These are phyloP conservation scores for Trichoderma guizhouense DNA, from an alignment of 2,329 filamentous ascomycete species.

Conservation along the genomic window DNA sequence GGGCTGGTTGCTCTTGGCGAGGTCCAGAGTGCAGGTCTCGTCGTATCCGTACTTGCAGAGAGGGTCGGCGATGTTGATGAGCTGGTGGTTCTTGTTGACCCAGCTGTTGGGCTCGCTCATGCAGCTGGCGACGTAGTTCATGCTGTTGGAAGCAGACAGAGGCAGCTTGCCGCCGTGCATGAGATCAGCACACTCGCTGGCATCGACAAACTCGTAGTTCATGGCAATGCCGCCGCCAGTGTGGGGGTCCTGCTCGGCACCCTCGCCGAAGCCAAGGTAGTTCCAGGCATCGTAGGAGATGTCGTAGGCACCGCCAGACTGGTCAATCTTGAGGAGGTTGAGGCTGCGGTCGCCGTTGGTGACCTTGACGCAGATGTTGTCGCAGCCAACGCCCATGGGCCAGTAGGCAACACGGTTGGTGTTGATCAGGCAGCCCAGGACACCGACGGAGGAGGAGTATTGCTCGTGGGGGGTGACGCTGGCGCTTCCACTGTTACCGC, in stretches of 20 bases:
- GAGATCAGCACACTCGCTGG: constrained; percentile 48
- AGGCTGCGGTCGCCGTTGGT: constrained; percentile 47
- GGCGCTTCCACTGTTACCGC: constrained; percentile 30
- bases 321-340: constrained; percentile 57
- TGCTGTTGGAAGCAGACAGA: constrained; percentile 55
- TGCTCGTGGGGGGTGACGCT: constrained; percentile 52
- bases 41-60: constrained; percentile 49
- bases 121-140: constrained; percentile 52
- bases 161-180: constrained; percentile 51
- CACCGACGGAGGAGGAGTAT: constrained; percentile 56
- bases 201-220: constrained; percentile 47
- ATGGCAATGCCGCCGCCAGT: constrained; percentile 51
- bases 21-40: constrained; percentile 48
- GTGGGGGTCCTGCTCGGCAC: constrained; percentile 45
- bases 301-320: constrained; percentile 54
- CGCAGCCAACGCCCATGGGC: constrained; percentile 51
- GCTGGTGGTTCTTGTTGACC: constrained; percentile 50
- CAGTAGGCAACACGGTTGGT: constrained; percentile 61
- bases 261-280: constrained; percentile 51
- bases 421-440: constrained; percentile 59
- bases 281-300: constrained; percentile 61
- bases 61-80: constrained; percentile 53
- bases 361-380: constrained; percentile 56
- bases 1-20: constrained; percentile 50
- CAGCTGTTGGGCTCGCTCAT: constrained; percentile 47